Conservation (phyloP, 2,329 filamentous ascomycete genomes). For the Trichoderma asperellum region DNA sequence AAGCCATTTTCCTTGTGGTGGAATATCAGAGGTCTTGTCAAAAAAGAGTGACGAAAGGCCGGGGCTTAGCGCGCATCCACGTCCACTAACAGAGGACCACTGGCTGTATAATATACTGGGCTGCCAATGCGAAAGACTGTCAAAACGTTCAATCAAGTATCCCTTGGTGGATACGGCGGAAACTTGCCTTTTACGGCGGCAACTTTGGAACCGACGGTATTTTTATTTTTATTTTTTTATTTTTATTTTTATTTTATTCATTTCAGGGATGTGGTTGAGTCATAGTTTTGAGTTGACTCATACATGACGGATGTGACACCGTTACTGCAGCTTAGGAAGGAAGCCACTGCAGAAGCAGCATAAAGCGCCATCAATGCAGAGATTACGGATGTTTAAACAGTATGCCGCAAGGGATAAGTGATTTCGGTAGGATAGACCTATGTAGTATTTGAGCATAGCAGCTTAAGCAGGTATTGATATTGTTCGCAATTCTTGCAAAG, state of each 20-base stretch:
- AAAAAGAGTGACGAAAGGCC: slow-evolving; percentile 8
- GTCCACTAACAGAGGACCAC: background rate
- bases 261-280: background rate
- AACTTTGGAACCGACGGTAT: background rate
- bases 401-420: background rate
- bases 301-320: background rate
- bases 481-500: background rate
- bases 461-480: background rate
- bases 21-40: background rate
- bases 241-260: background rate
- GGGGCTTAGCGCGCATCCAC: slow-evolving; percentile 10
- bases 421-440: background rate
- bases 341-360: background rate
- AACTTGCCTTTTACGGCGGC: background rate
- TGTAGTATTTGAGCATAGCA: background rate
- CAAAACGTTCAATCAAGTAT: background rate
- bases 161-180: background rate
- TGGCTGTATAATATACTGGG: no score
- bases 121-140: background rate
- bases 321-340: background rate
- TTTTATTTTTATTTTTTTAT: no score
- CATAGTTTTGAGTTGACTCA: background rate
- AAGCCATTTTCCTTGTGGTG: slow-evolving; percentile 37
- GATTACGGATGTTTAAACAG: background rate
- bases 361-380: background rate